Evolutionary conservation across 305 asterid species (phyloP).

Genomic region (Rubia balearica): DNA sequence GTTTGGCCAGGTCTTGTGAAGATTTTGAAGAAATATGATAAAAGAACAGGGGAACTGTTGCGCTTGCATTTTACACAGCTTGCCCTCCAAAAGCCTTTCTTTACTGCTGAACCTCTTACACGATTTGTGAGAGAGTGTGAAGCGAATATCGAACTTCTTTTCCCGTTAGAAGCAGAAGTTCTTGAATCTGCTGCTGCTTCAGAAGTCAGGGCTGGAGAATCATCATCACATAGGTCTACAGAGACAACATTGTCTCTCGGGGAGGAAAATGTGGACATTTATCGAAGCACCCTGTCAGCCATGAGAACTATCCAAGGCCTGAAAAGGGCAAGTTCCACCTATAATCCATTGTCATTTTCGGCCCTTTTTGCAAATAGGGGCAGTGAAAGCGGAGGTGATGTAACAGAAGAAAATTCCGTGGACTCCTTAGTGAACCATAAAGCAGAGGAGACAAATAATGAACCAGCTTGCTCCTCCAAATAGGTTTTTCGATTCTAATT

Average conservation of each 20-base stretch:
- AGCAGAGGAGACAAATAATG: constrained; percentile 37
- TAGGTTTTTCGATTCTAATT: constrained; percentile 25
- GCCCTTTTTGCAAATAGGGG: constrained; percentile 60
- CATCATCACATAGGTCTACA: constrained; percentile 26
- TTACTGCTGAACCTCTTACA: constrained; percentile 75
- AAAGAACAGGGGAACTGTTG: constrained; percentile 74
- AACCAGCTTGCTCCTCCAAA: constrained; percentile 32
- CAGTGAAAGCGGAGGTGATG: constrained; percentile 48
- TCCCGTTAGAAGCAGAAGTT: constrained; percentile 81
- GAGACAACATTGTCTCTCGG: constrained; percentile 35
- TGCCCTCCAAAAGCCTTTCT: constrained; percentile 82
- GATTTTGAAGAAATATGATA: constrained; percentile 87
- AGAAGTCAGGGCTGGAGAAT: constrained; percentile 22
- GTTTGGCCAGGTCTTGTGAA: constrained; percentile 59
- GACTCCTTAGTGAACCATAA: constrained; percentile 30
- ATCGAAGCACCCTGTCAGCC: constrained; percentile 77
- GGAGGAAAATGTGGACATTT: constrained; percentile 63
- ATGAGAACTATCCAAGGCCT: constrained; percentile 75
- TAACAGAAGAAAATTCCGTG: constrained; percentile 61
- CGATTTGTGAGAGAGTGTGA: constrained; percentile 82
- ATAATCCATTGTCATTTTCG: constrained; percentile 74
- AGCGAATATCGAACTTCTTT: constrained; percentile 80
- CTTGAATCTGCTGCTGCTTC: constrained; percentile 39
- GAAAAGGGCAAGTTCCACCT: constrained; percentile 80
- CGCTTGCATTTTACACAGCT: constrained; percentile 69